These are phyloP conservation scores for Torulaspora maleeae DNA, from an alignment of 805 yeast species.

Conservation along the genomic window DNA sequence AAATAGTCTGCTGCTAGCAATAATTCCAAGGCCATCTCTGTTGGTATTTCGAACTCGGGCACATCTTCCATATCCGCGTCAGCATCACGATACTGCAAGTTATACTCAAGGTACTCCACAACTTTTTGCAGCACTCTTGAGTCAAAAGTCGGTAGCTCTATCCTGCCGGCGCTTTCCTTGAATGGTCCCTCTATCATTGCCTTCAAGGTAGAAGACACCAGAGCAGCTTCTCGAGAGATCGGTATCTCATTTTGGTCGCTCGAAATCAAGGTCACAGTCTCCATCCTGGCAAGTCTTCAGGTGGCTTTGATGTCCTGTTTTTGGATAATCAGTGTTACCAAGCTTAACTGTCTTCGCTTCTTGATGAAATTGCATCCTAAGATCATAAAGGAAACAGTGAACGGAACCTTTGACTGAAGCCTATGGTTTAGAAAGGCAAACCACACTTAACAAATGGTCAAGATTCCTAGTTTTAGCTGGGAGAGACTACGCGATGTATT, in stretches of 20 bases:
- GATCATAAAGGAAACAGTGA: background rate
- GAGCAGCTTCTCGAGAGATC: conserved; percentile 68
- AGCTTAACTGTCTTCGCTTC: background rate
- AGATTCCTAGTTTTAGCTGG: conserved; percentile 57
- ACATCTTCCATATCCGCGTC: conserved; percentile 46
- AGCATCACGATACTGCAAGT: conserved; percentile 58
- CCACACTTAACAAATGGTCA: conserved; percentile 1
- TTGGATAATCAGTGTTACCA: background rate
- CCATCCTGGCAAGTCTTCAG: conserved; percentile 16
- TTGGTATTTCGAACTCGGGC: conserved; percentile 87
- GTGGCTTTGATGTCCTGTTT: background rate
- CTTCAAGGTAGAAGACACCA: conserved; percentile 59
- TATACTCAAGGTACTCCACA: conserved; percentile 78
- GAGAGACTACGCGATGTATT: conserved; percentile 69
- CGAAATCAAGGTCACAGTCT: conserved; percentile 60
- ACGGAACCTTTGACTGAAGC: background rate
- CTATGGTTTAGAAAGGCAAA: background rate
- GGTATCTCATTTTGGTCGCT: conserved; percentile 63
- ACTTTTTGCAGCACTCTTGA: conserved; percentile 70
- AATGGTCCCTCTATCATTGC: conserved; percentile 54
- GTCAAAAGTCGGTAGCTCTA: conserved; percentile 58
- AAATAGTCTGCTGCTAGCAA: conserved; percentile 86
- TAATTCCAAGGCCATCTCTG: conserved; percentile 88
- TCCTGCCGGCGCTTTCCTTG: conserved; percentile 55
- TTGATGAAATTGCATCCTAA: background rate